Evolutionary conservation across 129 eudicot species (phyloP), one percentile per base, ranked within the genome.

Genomic region (Artemisia annua): DNA sequence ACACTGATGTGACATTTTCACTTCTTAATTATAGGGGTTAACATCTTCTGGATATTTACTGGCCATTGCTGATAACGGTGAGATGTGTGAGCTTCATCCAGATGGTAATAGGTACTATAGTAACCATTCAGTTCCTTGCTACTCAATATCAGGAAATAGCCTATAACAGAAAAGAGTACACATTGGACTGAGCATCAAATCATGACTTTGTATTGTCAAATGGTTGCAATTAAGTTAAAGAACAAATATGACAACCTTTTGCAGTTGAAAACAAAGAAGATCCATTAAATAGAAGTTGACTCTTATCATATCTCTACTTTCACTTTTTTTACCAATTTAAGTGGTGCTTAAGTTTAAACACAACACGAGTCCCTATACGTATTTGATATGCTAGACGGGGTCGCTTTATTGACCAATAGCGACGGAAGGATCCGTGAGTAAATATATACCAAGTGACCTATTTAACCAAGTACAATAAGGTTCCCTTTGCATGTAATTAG

Each of bases 21-120:
- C 71, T 32, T 53, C 53, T 15, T 68, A 13, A 56, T 75, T 80
- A 63, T 78, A 94, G 99, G 99, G 99, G 71, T 80, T 95, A 77
- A 90, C 99, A n/a, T 48, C 87, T 22, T 81, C 94, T 0, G 99
- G 99, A 72, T 95, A 88, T 66, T 82, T 95, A 83, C 74, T 87
- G 69, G 99, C 91, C 75, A 64, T 79, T 55, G 68, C 84, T 70
- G 97, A 88, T 48, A 85, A 85, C 67, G 89, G 96, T 84, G 91
- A 88, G 69, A 79, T 82, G 84, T 95, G 83, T 59, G 96, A 95
- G 86, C 96, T 95, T 76, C 99, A 95, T 85, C 99, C 99, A 48
- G 99, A 95, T 80, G 99, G 99, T 50, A 95, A 95, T 81, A 94
- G 98, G 98, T 94, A 82, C 63, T 53, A 24, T 72, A 28, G 11